Percentiles rank a stretch among this genome's conserved stretches.
Evolutionary conservation across 257 asterid genomes (phyloP).

Genomic region (Nicotiana attenuata): DNA sequence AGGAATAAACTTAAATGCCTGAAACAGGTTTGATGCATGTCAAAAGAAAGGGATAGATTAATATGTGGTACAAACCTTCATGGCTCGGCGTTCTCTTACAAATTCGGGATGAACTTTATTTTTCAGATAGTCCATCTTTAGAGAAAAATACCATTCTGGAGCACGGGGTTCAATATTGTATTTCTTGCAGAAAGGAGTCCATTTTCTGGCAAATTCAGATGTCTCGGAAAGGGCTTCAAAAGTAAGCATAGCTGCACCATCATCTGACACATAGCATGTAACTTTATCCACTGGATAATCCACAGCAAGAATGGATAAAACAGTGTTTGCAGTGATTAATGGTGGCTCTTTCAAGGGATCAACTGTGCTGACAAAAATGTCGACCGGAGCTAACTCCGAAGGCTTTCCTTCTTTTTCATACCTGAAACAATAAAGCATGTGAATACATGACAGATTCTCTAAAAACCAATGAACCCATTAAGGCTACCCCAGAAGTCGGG

Average conservation of each 20-base stretch:
- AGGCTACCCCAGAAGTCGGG: not conserved
- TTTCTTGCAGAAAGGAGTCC: constrained; percentile 88
- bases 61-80: constrained; percentile 51
- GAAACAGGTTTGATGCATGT: constrained; percentile 8
- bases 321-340: constrained; percentile 77
- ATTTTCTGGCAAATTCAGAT: constrained; percentile 66
- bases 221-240: constrained; percentile 86
- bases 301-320: constrained; percentile 78
- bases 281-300: constrained; percentile 82
- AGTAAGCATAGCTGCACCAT: constrained; percentile 92
- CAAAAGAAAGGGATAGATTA: not conserved
- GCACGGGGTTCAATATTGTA: constrained; percentile 82
- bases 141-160: constrained; percentile 84
- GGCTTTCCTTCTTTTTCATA: constrained; percentile 79
- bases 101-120: constrained; percentile 79
- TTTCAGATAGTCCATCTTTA: constrained; percentile 72
- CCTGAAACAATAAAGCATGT: constrained; percentile 28
- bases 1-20: not conserved
- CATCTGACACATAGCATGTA: constrained; percentile 79
- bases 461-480: not conserved
- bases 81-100: constrained; percentile 76
- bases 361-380: constrained; percentile 79
- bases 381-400: constrained; percentile 62
- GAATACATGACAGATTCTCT: not conserved
- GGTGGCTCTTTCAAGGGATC: constrained; percentile 91